Evolutionary conservation across 768 basidiomycete species (phyloP), one percentile per base, ranked within the genome.

Genomic region (Psilocybe subaeruginosa): DNA sequence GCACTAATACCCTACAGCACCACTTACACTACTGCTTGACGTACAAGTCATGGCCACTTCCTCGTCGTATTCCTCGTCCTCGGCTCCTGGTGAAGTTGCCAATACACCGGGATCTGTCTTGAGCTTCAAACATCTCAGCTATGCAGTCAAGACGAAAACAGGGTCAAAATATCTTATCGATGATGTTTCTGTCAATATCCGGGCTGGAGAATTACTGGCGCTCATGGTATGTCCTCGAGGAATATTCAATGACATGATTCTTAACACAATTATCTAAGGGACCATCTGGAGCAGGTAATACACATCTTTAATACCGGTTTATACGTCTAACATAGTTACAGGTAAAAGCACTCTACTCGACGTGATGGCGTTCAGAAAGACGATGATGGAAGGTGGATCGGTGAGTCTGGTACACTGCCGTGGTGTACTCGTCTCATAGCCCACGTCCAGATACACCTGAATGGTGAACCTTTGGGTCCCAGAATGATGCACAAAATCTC

Each of bases 291-390:
- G 77, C 79, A 64, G 78, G 78, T 76, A 41, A 55, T 72, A 67
- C 54, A 8, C 12, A 41, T 30, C 9, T 37, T 8, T 11, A 47
- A 41, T 29, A 7, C 52, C 35, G 23, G 35, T 33, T 27, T 35
- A 19, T 23, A 2, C 23, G 56, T 48, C 37, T 59, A 29, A 56
- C 17, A 11, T 50, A 2, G 23, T 27, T 5, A n/a, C 53, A 78
- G 78, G 80, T 6, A 81, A 81, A 63, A 81, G 78, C 61, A 81
- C 80, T 0, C 72, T 81, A 5, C 74, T 81, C 29, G 80, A 81
- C 62, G 70, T 80, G 37, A 81, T 80, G 80, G 75, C 78, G 0
- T 79, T 76, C 61, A 62, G 79, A 33, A 81, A 80, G 61, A 55
- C 54, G 0, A 63, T 72, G 23, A 37, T 67, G 17, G 67, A 69